Evolutionary conservation across 164 flowering plant species (phyloP), one percentile per base, ranked within the genome.

Genomic region (Nelumbo lutea): DNA sequence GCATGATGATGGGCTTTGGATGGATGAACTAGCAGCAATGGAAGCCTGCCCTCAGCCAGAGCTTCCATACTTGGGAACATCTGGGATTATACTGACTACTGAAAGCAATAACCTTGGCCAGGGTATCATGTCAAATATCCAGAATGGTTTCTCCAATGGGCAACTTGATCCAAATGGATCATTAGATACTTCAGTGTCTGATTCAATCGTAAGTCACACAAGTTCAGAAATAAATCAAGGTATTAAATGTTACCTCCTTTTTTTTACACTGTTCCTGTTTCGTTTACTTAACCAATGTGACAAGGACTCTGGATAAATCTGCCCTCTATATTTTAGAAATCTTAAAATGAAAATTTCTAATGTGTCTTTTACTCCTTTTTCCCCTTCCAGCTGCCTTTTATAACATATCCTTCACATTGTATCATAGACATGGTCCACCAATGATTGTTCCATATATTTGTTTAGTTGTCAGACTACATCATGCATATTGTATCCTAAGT

Each of bases 21-120:
- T 88, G 78, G 93, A 86, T 70, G 96, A 93, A 68, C 71, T 93
- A 62, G 92, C 93, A 46, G 89, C 96, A 62, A 85, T 88, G 85
- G 88, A 86, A 76, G 92, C 90, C 4, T 81, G 64, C 59, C 50
- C 88, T 64, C 83, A 76, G 51, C 77, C 83, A n/a, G 90, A 83
- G 27, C 73, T 90, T 40, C 72, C 95, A 46, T 89, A 77, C 71
- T 11, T 83, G 72, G 88, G 81, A 70, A 79, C 86, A 55, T 87
- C 97, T 50, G 97, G 92, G 67, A 86, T 93, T 68, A 73, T 89
- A 68, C 87, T 90, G 68, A 83, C 96, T 45, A 81, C 83, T 74
- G 96, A 88, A 68, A 83, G 79, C 50, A 78, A 53, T 75, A 82
- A 65, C 48, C 72, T 73, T 8, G 47, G 51, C 73, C 85, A 67